Conservation (phyloP, 768 basidiomycete species). For the Auriscalpium orientale region DNA sequence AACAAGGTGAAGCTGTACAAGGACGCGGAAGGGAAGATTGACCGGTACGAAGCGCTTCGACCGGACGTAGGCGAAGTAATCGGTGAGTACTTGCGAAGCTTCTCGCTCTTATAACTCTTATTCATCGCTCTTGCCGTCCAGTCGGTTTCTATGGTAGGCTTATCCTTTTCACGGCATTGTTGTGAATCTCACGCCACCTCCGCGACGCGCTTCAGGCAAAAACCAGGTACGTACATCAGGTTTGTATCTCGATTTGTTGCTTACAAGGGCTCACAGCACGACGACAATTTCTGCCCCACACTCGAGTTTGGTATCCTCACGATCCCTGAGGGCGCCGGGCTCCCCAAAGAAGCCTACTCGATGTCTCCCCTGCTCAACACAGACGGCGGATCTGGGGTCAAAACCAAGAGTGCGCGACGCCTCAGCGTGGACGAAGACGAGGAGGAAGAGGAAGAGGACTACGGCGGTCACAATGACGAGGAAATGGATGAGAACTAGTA, state of each 20-base stretch:
- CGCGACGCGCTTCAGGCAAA: not conserved
- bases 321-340: not conserved
- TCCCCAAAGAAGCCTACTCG: not conserved
- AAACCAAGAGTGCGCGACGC: not conserved
- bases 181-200: not conserved
- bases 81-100: not conserved
- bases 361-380: not conserved
- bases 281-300: not conserved
- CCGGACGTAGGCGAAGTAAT: not conserved
- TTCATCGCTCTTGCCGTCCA: not conserved
- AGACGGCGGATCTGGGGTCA: not conserved
- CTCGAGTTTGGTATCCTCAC: not conserved
- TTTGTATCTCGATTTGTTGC: too few species aligned
- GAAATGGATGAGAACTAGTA: not conserved
- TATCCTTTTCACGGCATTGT: not conserved
- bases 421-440: not conserved
- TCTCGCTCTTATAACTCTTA: too few species aligned
- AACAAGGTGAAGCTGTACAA: not conserved
- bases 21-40: not conserved
- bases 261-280: not conserved
- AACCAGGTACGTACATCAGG: not conserved
- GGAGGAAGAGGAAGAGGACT: not conserved
- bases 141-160: not conserved
- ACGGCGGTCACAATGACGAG: not conserved
- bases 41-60: not conserved